phyloP scores from a whole-genome alignment of 768 basidiomycete species.

The Podaxis carcinomalis region DNA sequence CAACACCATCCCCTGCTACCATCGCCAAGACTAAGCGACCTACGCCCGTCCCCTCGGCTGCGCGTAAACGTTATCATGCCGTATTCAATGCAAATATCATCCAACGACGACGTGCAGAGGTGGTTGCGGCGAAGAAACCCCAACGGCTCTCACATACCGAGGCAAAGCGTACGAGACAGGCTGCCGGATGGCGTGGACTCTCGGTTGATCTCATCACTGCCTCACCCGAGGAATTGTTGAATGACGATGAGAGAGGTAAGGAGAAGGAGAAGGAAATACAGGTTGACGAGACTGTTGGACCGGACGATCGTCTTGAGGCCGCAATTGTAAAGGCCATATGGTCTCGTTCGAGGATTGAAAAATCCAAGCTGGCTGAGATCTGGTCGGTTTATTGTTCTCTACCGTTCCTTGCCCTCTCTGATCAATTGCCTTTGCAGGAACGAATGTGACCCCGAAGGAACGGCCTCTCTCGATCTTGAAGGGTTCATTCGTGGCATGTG shows the following conservation, averaged over 20 bases:
- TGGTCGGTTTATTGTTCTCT: conserved; percentile 44
- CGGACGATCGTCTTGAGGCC: conserved; percentile 52
- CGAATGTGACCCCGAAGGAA: conserved; percentile 57
- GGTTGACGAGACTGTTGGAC: conserved; percentile 28
- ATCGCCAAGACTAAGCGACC: conserved; percentile 40
- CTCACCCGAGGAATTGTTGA: conserved; percentile 18
- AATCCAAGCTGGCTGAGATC: conserved; percentile 50
- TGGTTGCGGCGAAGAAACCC: conserved; percentile 5
- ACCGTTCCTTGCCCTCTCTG: neutral
- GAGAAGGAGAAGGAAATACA: conserved; percentile 1
- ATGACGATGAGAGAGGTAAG: conserved; percentile 1
- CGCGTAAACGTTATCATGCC: conserved; percentile 61
- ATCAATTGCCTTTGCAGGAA: conserved; percentile 39
- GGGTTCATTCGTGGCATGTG: conserved; percentile 78
- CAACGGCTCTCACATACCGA: conserved; percentile 29
- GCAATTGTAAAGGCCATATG: conserved; percentile 56
- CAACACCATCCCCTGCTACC: conserved; percentile 8
- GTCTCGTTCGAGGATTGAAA: conserved; percentile 54
- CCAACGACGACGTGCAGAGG: conserved; percentile 40
- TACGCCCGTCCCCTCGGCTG: conserved; percentile 63
- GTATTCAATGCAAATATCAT: conserved; percentile 61
- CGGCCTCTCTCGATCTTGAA: conserved; percentile 60
- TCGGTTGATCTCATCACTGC: conserved; percentile 35
- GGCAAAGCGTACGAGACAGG: conserved; percentile 45
- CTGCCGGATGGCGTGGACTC: conserved; percentile 64